A percentile compares a stretch with the other conserved stretches of the same genome.
Conservation (phyloP, 176 grass and related monocot genomes). For the Luzula sylvatica region DNA sequence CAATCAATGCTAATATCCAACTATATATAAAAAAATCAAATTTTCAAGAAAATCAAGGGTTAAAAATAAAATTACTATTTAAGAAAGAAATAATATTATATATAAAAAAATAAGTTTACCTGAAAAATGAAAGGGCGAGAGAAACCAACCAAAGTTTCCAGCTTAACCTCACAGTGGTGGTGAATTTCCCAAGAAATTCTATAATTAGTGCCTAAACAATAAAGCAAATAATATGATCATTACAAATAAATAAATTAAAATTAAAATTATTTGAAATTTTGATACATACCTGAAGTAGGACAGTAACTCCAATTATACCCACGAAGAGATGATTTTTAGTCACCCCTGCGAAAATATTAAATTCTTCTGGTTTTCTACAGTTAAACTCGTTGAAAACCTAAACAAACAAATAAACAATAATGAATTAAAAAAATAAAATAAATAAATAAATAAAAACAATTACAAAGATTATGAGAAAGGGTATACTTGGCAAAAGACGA, state of each 20-base stretch:
- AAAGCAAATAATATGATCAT: neutral
- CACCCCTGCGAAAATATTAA: constrained; percentile 79
- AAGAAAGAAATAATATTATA: constrained; percentile 9
- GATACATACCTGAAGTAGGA: constrained; percentile 61
- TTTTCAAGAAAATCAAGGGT: neutral
- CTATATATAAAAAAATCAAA: constrained; percentile 25
- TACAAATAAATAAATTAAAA: neutral
- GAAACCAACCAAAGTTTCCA: constrained; percentile 92
- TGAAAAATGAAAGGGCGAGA: constrained; percentile 41
- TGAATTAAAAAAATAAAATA: no score
- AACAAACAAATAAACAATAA: neutral
- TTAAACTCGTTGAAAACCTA: constrained; percentile 95
- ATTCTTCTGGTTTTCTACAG: constrained; percentile 64
- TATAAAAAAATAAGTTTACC: constrained; percentile 27
- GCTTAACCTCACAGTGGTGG: constrained; percentile 48
- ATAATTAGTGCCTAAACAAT: constrained; percentile 54
- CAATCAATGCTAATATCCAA: constrained; percentile 47
- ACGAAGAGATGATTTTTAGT: constrained; percentile 60
- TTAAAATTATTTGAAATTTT: neutral
- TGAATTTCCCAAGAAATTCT: constrained; percentile 91
- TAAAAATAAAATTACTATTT: neutral
- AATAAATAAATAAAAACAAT: no score
- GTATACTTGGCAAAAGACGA: constrained; percentile 90
- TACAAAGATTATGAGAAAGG: neutral
- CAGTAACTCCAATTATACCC: constrained; percentile 43